These are phyloP conservation scores for Lojkania enalia DNA, from an alignment of 2,329 filamentous ascomycete genomes.

Conservation along the genomic window DNA sequence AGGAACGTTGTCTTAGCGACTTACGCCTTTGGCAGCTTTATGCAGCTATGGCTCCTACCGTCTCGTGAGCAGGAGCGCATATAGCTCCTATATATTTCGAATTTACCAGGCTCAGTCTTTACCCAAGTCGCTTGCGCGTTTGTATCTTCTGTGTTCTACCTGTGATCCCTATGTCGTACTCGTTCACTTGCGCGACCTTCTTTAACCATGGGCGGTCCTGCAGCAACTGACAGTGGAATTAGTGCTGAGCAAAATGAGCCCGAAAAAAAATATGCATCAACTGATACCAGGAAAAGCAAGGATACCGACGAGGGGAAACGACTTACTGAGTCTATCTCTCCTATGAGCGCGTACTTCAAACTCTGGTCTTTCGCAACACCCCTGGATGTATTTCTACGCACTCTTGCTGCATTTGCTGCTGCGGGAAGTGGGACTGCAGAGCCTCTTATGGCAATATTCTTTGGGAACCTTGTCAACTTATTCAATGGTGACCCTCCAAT, in stretches of 20 bases:
- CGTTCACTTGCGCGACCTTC: too few relatives aligned
- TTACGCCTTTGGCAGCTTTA: background rate
- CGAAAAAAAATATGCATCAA: background rate
- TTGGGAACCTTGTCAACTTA: slow-evolving; percentile 35
- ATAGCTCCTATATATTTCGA: background rate
- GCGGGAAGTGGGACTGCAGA: slow-evolving; percentile 10
- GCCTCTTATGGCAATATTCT: slow-evolving; percentile 27
- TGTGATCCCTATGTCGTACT: too few relatives aligned
- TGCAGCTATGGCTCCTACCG: background rate
- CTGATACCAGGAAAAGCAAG: background rate
- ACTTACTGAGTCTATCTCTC: slow-evolving; percentile 3
- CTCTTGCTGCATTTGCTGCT: slow-evolving; percentile 8
- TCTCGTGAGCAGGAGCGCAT: background rate
- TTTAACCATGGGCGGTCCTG: background rate
- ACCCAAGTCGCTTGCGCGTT: background rate
- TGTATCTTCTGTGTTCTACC: background rate
- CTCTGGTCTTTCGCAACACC: slow-evolving; percentile 14
- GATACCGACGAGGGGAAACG: background rate
- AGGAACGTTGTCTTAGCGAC: slow-evolving; percentile 4
- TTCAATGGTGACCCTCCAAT: slow-evolving; percentile 27
- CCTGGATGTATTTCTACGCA: slow-evolving; percentile 10
- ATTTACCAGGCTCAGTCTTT: background rate
- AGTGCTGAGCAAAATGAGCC: background rate
- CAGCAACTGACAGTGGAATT: background rate
- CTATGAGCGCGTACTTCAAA: slow-evolving; percentile 10